phyloP scores from a whole-genome alignment of 176 grass and related monocot species.

The Aegilops tauschii region DNA sequence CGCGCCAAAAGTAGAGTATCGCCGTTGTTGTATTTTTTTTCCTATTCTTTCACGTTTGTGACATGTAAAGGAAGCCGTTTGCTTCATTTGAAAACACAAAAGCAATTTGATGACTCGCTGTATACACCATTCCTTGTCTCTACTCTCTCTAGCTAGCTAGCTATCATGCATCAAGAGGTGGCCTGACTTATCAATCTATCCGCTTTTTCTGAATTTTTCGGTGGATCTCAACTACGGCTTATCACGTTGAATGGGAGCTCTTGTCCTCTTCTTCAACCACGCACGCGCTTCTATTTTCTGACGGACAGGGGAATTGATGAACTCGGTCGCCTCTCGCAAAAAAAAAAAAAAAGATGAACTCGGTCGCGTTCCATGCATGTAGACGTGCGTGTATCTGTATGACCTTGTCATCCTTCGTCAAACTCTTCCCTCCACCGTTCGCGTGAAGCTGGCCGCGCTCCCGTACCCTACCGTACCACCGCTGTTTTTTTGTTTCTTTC shows the following conservation, averaged over 20 bases:
- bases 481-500: not conserved
- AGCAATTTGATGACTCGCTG: conserved; percentile 5
- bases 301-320: not conserved
- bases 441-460: not conserved
- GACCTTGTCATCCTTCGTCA: not conserved
- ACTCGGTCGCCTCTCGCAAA: too few species aligned
- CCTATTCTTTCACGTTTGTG: not conserved
- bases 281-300: conserved; percentile 26
- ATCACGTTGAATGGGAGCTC: conserved; percentile 6
- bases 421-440: not conserved
- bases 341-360: not conserved
- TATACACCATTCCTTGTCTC: not conserved
- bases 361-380: conserved; percentile 25
- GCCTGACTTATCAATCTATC: conserved; percentile 35
- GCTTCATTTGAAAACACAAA: not conserved
- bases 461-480: not conserved
- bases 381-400: not conserved
- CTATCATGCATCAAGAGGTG: conserved; percentile 46
- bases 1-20: not conserved
- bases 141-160: not conserved
- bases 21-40: not conserved
- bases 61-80: not conserved
- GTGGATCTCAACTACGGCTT: conserved; percentile 17
- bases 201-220: conserved; percentile 4
- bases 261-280: conserved; percentile 5